A percentile compares a stretch with the other conserved stretches of the same genome.
Evolutionary conservation across 2,329 filamentous ascomycete genomes (phyloP).

Genomic region (Talaromyces sp.): DNA sequence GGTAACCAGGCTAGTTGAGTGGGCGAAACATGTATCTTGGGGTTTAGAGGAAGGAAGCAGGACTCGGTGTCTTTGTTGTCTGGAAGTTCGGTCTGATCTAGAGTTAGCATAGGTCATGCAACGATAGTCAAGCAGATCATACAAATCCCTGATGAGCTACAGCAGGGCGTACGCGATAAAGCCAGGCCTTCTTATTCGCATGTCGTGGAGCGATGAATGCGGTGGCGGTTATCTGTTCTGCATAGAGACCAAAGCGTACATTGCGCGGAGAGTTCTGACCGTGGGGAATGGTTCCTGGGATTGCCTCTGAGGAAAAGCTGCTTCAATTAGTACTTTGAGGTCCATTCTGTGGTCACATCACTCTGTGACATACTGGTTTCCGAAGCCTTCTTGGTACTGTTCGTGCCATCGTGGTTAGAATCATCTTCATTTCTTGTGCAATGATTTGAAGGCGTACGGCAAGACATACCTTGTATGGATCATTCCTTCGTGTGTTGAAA

Average conservation of each 20-base stretch:
- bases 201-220: conserved; percentile 55
- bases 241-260: conserved; percentile 33
- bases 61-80: conserved; percentile 31
- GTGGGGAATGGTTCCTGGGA: conserved; percentile 36
- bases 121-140: conserved; percentile 12
- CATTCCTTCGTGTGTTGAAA: conserved; percentile 50
- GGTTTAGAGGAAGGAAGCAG: conserved; percentile 39
- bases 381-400: conserved; percentile 54
- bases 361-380: conserved; percentile 40
- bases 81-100: conserved; percentile 44
- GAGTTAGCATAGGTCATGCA: not conserved
- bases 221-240: conserved; percentile 51
- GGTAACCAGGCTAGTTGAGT: conserved; percentile 56
- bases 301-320: conserved; percentile 34
- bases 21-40: conserved; percentile 51
- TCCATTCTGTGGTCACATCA: not conserved
- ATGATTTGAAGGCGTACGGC: not conserved
- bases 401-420: conserved; percentile 16
- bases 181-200: conserved; percentile 55
- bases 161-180: conserved; percentile 54
- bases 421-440: not conserved
- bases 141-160: conserved; percentile 52
- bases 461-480: conserved; percentile 46
- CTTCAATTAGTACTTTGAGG: conserved; percentile 25
- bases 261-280: conserved; percentile 36